Base-by-base conservation (phyloP, 805 yeast genomes). In the Suhomyces sp. region DNA sequence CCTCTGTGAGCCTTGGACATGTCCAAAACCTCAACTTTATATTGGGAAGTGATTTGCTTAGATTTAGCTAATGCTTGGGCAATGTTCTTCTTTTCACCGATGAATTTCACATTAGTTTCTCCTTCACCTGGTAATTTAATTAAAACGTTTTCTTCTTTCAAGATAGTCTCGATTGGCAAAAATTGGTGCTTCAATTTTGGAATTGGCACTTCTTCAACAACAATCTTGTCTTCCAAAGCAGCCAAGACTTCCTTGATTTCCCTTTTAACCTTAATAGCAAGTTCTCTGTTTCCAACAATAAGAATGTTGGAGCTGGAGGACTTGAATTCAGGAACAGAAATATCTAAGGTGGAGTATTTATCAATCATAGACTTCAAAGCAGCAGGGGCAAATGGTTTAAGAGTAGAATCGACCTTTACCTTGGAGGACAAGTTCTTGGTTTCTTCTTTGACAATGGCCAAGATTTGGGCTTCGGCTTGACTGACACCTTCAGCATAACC, bases 1-100 rank as follows among this genome's bases (percentile, higher is more conserved):
- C 84, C 86, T 51, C 88, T 85, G 58, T 93, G 97, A 19, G 98
- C 95, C 60, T 77, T 82, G 8, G 95, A 79, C 58, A 93, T 81
- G 51, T 88, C 95, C 53, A 93, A 70, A 22, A 78, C 63, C 45
- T 81, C 88, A 25, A 81, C 76, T 38, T 72, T 66, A 54, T 72
- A 78, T 36, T 76, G 70, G 31, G 79, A 67, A 21, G 93, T 76
- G 26, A 77, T 68, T 31, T 70, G 56, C 57, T 80, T 75, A 11
- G 91, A 86, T 40, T 62, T 65, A 19, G 68, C 68, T 42, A 82
- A 68, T 13, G 97, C 97, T 12, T 65, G 63, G 9, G 70, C 50
- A 33, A 90, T 73, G 36, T 76, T 70, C 10, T 57, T 52, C 37
- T 57, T 56, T 35, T 79, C 80, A 48, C 93, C 95, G 38, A 78